Evolutionary conservation across 2,329 filamentous ascomycete species (phyloP).

Genomic region (Tetracladium maxilliforme): DNA sequence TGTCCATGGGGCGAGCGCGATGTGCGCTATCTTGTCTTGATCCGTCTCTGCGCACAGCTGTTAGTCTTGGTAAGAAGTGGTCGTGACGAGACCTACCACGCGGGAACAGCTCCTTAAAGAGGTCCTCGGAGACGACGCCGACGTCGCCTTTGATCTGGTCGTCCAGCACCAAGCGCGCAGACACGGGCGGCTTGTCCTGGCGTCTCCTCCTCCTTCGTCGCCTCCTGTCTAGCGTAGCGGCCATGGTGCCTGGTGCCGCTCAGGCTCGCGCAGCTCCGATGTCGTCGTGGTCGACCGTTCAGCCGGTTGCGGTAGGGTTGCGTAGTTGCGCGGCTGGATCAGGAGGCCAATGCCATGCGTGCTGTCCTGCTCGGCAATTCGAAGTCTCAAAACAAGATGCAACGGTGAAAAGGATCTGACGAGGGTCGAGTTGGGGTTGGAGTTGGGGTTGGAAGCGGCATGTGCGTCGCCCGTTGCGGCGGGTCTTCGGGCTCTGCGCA

Average conservation of each 20-base stretch:
- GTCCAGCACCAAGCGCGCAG: slow-evolving; percentile 72
- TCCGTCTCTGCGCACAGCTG: slow-evolving; percentile 11
- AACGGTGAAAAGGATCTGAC: too few species aligned
- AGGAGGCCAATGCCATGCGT: too few species aligned
- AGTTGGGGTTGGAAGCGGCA: too few species aligned
- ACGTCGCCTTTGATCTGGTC: slow-evolving; percentile 74
- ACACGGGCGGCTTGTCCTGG: slow-evolving; percentile 59
- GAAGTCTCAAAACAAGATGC: too few species aligned
- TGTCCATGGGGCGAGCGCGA: slow-evolving; percentile 63
- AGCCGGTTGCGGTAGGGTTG: too few species aligned
- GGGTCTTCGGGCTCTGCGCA: too few species aligned
- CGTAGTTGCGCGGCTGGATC: too few species aligned
- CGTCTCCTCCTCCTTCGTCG: slow-evolving; percentile 36
- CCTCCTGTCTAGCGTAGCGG: slow-evolving; percentile 9
- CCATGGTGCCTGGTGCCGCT: background rate
- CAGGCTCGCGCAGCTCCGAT: too few species aligned
- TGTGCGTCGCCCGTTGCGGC: too few species aligned
- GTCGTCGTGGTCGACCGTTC: too few species aligned
- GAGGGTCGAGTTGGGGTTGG: too few species aligned
- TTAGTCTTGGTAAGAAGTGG: slow-evolving; percentile 5
- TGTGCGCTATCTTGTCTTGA: slow-evolving; percentile 26
- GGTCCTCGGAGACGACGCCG: slow-evolving; percentile 73
- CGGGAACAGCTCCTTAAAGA: slow-evolving; percentile 72
- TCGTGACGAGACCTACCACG: slow-evolving; percentile 28
- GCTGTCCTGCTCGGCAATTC: too few species aligned